These are phyloP conservation scores for Ascochyta lentis DNA, from an alignment of 2,329 filamentous ascomycete species.

Conservation along the genomic window DNA sequence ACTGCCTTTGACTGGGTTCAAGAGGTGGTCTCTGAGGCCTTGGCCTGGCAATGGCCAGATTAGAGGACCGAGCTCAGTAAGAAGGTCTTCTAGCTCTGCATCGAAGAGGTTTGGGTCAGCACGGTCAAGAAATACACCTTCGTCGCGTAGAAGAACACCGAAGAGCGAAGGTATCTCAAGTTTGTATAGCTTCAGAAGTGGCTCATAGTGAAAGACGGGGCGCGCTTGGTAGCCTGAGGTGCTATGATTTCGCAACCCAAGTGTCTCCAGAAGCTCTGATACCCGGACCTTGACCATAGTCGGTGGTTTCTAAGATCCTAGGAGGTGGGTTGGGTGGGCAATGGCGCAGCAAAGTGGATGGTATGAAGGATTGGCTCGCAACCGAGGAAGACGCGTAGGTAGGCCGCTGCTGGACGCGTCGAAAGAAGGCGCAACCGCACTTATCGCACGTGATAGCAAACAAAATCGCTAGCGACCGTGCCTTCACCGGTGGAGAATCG, in stretches of 20 bases:
- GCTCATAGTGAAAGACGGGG: conserved; percentile 6
- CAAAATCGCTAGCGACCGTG: neutral
- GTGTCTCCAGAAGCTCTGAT: neutral
- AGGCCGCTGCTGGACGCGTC: neutral
- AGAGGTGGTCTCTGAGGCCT: conserved; percentile 17
- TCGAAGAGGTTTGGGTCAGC: conserved; percentile 19
- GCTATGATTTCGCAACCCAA: neutral
- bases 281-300: neutral
- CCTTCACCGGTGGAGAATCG: neutral
- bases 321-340: neutral
- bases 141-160: conserved; percentile 13
- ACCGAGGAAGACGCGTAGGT: neutral
- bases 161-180: conserved; percentile 18
- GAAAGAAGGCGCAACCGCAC: neutral
- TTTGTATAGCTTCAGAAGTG: conserved; percentile 16
- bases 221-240: neutral
- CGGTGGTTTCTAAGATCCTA: too few relatives aligned
- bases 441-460: neutral
- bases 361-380: neutral
- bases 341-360: neutral
- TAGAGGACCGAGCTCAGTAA: conserved; percentile 17
- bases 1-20: conserved; percentile 9
- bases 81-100: conserved; percentile 18
- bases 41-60: conserved; percentile 21
- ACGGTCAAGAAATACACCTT: conserved; percentile 9